Evolutionary conservation across 495 filamentous ascomycete genomes (phyloP).

Genomic region (Clavariopsis aquatica): DNA sequence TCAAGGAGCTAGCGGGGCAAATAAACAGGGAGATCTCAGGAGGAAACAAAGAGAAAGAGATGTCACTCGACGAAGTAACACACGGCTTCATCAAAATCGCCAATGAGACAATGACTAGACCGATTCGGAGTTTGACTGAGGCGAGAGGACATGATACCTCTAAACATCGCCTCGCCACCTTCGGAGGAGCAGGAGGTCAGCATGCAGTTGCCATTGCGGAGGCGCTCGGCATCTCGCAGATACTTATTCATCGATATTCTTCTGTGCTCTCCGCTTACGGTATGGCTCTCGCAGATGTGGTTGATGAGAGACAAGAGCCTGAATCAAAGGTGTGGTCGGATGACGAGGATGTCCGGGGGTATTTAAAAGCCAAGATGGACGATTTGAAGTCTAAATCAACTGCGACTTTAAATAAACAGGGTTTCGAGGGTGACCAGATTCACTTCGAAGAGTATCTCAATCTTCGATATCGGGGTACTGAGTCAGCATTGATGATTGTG

Average conservation of each 20-base stretch:
- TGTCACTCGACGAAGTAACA: slow-evolving; percentile 85
- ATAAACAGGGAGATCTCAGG: slow-evolving; percentile 66
- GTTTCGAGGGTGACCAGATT: slow-evolving; percentile 70
- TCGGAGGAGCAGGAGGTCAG: slow-evolving; percentile 94
- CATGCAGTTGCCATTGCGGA: slow-evolving; percentile 96
- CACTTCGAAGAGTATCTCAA: slow-evolving; percentile 87
- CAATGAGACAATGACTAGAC: slow-evolving; percentile 93
- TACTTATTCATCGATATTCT: slow-evolving; percentile 88
- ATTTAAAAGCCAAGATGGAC: slow-evolving; percentile 55
- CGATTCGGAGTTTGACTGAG: slow-evolving; percentile 89
- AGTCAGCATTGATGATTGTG: slow-evolving; percentile 84
- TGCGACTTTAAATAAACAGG: slow-evolving; percentile 66
- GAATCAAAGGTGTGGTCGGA: slow-evolving; percentile 77
- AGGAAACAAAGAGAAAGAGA: slow-evolving; percentile 61
- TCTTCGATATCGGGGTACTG: slow-evolving; percentile 84
- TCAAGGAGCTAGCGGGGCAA: slow-evolving; percentile 73
- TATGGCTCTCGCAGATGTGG: slow-evolving; percentile 94
- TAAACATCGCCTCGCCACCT: slow-evolving; percentile 83
- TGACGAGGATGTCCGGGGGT: slow-evolving; percentile 47
- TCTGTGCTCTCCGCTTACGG: slow-evolving; percentile 95
- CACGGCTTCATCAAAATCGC: slow-evolving; percentile 90
- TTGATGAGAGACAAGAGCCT: slow-evolving; percentile 88
- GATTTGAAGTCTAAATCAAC: slow-evolving; percentile 69
- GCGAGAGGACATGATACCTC: slow-evolving; percentile 91
- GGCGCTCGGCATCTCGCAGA: slow-evolving; percentile 80